Base-by-base conservation (phyloP, 2,329 filamentous ascomycete species). In the Ceratocystis smalleyi region DNA sequence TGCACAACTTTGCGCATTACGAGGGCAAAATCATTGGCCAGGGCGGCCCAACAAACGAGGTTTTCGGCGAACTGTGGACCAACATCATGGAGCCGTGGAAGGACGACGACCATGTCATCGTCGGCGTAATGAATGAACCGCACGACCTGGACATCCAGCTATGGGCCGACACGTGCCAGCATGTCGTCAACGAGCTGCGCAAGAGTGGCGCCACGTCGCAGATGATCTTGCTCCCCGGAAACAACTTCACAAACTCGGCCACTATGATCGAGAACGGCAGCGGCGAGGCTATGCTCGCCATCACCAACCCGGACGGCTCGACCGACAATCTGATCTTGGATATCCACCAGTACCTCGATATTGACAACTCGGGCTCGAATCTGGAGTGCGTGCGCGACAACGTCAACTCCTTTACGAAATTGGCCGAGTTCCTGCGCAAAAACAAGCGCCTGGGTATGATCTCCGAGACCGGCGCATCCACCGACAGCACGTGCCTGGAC, bases 51-150 rank as follows among this genome's bases (percentile, higher is more conserved):
- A 78, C 77, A 0, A 78, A 86, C 70, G 79, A 77, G 10, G 73
- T 83, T 15, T 83, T 87, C 68, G 79, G 77, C 2, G 74, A 73
- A 51, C 72, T 87, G 4, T 88, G 85, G 85, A 72, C 70, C 1
- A 75, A 80, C 65, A 71, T 84, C 3, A 84, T 85, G 0, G 75
- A 73, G 0, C 81, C 82, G 70, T 88, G 87, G 72, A 77, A 76
- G 24, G 69, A 70, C 5, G 73, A 82, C 61, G 71, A 76, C 45
- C 82, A 79, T 66, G 73, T 88, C 30, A 76, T 81, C 2, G 85
- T 88, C 68, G 84, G 83, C 15, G 71, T 88, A 55, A 87, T 88
- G 84, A 88, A 88, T 73, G 85, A 85, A 73, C 84, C 85, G 5
- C 83, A 86, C 71, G 80, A 83, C 62, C 72, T 81, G 64, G 78